Conservation (phyloP, 2,329 filamentous ascomycete species). For the Epichloe coenophiala region DNA sequence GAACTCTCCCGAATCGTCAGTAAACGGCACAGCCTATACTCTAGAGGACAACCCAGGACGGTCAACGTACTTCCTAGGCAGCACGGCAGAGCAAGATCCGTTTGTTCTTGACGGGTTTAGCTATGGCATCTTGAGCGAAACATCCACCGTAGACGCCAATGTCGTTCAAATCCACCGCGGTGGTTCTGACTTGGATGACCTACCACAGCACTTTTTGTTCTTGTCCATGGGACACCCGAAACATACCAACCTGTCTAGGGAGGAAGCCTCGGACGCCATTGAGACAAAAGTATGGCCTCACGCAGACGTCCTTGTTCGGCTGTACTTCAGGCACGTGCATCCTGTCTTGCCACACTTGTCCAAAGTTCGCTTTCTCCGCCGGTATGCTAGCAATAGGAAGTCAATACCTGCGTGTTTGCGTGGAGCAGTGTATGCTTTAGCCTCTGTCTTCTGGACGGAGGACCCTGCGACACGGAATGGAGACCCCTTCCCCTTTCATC, state of each 20-base stretch:
- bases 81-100: constrained; percentile 32
- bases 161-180: constrained; percentile 29
- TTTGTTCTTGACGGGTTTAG: constrained; percentile 32
- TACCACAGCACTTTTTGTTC: constrained; percentile 32
- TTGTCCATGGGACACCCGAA: constrained; percentile 31
- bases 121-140: constrained; percentile 31
- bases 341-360: constrained; percentile 29
- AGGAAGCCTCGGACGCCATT: constrained; percentile 26
- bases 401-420: constrained; percentile 30
- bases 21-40: constrained; percentile 14
- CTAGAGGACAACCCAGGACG: constrained; percentile 28
- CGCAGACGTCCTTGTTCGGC: constrained; percentile 25
- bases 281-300: constrained; percentile 28
- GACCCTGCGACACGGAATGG: neutral
- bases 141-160: constrained; percentile 30
- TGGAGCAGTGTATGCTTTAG: constrained; percentile 31
- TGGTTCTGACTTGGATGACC: constrained; percentile 18
- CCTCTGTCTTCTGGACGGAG: constrained; percentile 12
- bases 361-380: constrained; percentile 28
- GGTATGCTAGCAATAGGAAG: constrained; percentile 23
- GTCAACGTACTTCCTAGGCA: constrained; percentile 32
- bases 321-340: constrained; percentile 33
- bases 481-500: constrained; percentile 19
- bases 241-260: constrained; percentile 24
- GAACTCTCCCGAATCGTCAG: constrained; percentile 5